phyloP scores from a whole-genome alignment of 2,329 filamentous ascomycete species.

The Onygenales sp. region DNA sequence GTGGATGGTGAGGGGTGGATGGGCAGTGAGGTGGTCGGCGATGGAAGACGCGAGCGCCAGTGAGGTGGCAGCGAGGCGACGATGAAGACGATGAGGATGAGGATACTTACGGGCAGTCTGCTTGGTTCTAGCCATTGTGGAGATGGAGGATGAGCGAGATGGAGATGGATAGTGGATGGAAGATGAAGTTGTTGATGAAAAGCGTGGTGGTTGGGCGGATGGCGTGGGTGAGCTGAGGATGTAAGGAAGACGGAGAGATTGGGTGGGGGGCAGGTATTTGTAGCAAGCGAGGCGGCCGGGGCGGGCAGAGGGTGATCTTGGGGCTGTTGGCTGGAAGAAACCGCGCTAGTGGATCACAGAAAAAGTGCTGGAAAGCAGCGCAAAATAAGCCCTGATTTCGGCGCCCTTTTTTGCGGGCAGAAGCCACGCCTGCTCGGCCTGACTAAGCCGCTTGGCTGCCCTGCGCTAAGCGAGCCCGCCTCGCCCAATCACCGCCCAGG shows the following conservation, averaged over 20 bases:
- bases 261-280: slow-evolving; percentile 16
- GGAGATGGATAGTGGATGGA: slow-evolving; percentile 21
- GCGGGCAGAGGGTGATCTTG: slow-evolving; percentile 10
- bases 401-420: slow-evolving; percentile 17
- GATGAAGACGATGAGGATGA: neutral
- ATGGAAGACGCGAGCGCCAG: slow-evolving; percentile 14
- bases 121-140: slow-evolving; percentile 43
- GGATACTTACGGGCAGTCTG: slow-evolving; percentile 42
- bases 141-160: slow-evolving; percentile 18
- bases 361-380: slow-evolving; percentile 24
- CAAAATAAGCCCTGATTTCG: slow-evolving; percentile 24
- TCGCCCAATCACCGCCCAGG: slow-evolving; percentile 27
- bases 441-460: slow-evolving; percentile 6
- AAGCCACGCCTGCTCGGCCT: slow-evolving; percentile 3
- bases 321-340: slow-evolving; percentile 11
- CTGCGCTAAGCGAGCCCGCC: slow-evolving; percentile 24
- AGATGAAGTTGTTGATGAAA: slow-evolving; percentile 13
- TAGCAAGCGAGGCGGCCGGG: slow-evolving; percentile 6
- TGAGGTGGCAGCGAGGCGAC: slow-evolving; percentile 13
- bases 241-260: slow-evolving; percentile 14
- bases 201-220: slow-evolving; percentile 20
- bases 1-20: slow-evolving; percentile 7
- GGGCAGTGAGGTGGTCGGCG: slow-evolving; percentile 7
- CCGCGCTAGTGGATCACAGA: slow-evolving; percentile 10
- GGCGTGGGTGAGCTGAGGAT: slow-evolving; percentile 13